These are phyloP conservation scores for Alternaria triticimaculans DNA, from an alignment of 2,329 filamentous ascomycete species.

Conservation along the genomic window DNA sequence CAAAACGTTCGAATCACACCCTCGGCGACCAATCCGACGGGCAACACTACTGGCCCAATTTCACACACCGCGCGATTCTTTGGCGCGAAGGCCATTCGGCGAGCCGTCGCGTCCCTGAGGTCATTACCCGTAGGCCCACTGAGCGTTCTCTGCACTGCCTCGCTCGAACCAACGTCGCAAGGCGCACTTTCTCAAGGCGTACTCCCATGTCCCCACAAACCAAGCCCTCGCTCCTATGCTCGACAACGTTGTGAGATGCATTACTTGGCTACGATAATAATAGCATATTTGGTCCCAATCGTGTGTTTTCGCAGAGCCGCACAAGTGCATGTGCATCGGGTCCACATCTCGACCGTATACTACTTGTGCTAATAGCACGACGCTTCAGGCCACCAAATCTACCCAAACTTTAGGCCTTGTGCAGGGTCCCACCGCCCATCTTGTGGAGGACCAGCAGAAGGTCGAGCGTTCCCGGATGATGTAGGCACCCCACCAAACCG, in stretches of 20 bases:
- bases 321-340: conserved; percentile 1
- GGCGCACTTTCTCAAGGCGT: conserved; percentile 36
- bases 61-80: conserved; percentile 3
- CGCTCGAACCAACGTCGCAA: conserved; percentile 25
- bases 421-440: conserved; percentile 50
- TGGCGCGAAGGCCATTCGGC: conserved; percentile 15
- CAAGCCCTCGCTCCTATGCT: conserved; percentile 13
- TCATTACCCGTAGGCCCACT: conserved; percentile 14
- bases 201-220: conserved; percentile 18
- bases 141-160: conserved; percentile 28
- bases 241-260: conserved; percentile 12
- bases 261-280: conserved; percentile 10
- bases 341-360: neutral
- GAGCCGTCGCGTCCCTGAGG: conserved; percentile 14
- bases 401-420: conserved; percentile 50
- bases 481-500: conserved; percentile 66
- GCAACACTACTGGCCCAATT: conserved; percentile 5
- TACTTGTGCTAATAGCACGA: neutral
- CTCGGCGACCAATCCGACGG: conserved; percentile 7
- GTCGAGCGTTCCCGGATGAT: conserved; percentile 37
- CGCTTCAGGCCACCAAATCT: neutral
- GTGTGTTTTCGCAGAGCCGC: neutral
- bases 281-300: conserved; percentile 18
- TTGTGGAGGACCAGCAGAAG: conserved; percentile 43
- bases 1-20: conserved; percentile 16